Evolutionary conservation across 202 grass and related monocot genomes (phyloP), one percentile per base, ranked within the genome.

Genomic region (Carex arenaria): DNA sequence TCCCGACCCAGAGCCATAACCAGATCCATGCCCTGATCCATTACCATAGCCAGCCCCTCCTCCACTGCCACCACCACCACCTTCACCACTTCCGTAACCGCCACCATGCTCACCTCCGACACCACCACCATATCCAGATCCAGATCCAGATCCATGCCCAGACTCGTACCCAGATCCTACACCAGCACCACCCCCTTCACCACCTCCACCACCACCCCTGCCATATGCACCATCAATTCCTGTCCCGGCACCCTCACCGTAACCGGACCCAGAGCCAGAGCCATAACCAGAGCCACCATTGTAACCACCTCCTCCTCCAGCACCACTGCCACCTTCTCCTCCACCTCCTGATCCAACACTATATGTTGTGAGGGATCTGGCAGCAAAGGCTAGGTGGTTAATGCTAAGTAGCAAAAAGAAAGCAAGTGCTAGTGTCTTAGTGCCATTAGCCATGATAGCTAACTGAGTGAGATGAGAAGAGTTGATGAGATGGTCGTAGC

Each of bases 321-420:
- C 20, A n/a, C 67, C 79, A 9, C 40, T 18, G 2, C 67, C 85
- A 30, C 79, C 56, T 14, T 60, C 79, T 34, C 79, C 68, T 4
- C 85, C 85, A 0, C 80, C 80, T 38, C 80, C 85, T 5, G 56
- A 68, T 6, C 85, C 85, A 10, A 64, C 26, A 4, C 80, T 80
- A 31, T 87, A 87, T 1, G 11, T 80, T 2, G 40, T 72, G 52
- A 84, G 82, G 30, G 82, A 61, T 60, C 82, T 23, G 38, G 82
- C 68, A 47, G 68, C 82, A 5, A 15, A 76, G n/a, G 82, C 42
- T n/a, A 84, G 2, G 80, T 82, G 66, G 53, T 68, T 75, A 62
- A 84, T 60, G 82, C 82, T 51, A 40, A 84, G 67, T 36, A 84
- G 82, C 7, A 84, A 6, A 67, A 84, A 18, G 53, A 84, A 62